Evolutionary conservation across 1,284 basidiomycete species (phyloP), one percentile per base, ranked within the genome.

Genomic region (Fomitiporia mediterranea): DNA sequence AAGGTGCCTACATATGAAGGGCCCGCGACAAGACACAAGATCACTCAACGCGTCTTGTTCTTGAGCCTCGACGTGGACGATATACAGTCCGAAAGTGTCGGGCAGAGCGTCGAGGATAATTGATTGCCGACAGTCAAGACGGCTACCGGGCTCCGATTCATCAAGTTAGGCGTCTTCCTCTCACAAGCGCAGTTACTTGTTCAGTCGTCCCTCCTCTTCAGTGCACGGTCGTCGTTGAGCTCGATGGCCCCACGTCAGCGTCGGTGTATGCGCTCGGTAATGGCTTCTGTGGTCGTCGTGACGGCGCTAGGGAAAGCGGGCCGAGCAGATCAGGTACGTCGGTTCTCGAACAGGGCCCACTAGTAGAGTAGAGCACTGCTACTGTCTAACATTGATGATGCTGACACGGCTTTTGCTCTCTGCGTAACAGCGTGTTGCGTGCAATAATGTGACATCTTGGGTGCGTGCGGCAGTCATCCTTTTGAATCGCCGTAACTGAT

Each of bases 291-390:
- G 13, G 44, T n/a, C 44, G 44, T 30, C 27, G 25, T 8, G 27
- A 30, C 13, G 4, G 25, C 8, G 44, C 27, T 13, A 46, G 30
- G 27, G 4, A n/a, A 17, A 28, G 30, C 30, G 28, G 17, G 9
- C 23, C 7, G 44, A 28, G 44, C 44, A 46, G 44, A 46, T 46
- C 44, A 46, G 44, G 44, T 46, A 46, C 44, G 44, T 46, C 32
- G 32, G 7, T 30, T 30, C 8, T 13, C 42, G 17, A 28, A n/a
- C 27, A 8, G 13, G 15, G 44, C 27, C 44, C 15, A 46, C n/a
- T 28, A 11, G 25, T 11, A n/a, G n/a, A n/a, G n/a, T n/a, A n/a
- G n/a, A n/a, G n/a, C n/a, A n/a, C n/a, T 46, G 44, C 23, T 28
- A n/a, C 44, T 28, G 44, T 46, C 32, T n/a, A n/a, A n/a, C n/a